Conservation (phyloP, 306 rosid genomes). For the Glycine tomentella region DNA sequence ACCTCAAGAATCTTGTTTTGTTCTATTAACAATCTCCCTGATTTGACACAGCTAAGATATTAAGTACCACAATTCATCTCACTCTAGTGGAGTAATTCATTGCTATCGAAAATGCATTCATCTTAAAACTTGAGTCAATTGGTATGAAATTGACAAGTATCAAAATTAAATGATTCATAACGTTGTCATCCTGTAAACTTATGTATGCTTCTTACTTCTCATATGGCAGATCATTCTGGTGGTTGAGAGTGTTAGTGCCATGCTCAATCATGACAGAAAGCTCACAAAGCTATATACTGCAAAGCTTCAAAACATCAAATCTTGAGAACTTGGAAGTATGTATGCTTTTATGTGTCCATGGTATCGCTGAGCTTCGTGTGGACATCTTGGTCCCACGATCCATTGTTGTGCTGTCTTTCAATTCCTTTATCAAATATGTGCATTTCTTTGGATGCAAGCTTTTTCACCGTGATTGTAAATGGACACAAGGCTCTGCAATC, state of each 20-base stretch:
- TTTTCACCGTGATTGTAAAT: not conserved
- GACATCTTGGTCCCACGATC: conserved; percentile 23
- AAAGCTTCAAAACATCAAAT: conserved; percentile 59
- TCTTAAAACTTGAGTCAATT: conserved; percentile 11
- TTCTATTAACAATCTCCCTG: conserved; percentile 18
- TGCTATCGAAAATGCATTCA: conserved; percentile 19
- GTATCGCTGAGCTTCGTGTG: conserved; percentile 26
- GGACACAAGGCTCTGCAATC: conserved; percentile 20
- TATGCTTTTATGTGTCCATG: conserved; percentile 28
- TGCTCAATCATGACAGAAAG: conserved; percentile 90
- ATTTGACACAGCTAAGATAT: conserved; percentile 25
- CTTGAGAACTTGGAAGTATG: conserved; percentile 48
- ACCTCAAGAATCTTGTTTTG: conserved; percentile 9
- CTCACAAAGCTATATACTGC: conserved; percentile 60
- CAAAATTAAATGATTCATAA: conserved; percentile 19
- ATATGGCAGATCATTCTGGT: conserved; percentile 75
- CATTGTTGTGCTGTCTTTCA: conserved; percentile 7
- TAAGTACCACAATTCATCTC: conserved; percentile 5
- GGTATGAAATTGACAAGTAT: conserved; percentile 15
- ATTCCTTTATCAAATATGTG: conserved; percentile 15
- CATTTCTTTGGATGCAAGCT: conserved; percentile 33
- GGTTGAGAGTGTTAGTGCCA: conserved; percentile 83
- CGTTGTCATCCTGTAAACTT: not conserved
- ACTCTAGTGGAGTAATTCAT: not conserved
- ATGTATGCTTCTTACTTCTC: conserved; percentile 25